Evolutionary conservation across 768 basidiomycete genomes (phyloP), one percentile per base, ranked within the genome.

Genomic region (Atractiella rhizophila): DNA sequence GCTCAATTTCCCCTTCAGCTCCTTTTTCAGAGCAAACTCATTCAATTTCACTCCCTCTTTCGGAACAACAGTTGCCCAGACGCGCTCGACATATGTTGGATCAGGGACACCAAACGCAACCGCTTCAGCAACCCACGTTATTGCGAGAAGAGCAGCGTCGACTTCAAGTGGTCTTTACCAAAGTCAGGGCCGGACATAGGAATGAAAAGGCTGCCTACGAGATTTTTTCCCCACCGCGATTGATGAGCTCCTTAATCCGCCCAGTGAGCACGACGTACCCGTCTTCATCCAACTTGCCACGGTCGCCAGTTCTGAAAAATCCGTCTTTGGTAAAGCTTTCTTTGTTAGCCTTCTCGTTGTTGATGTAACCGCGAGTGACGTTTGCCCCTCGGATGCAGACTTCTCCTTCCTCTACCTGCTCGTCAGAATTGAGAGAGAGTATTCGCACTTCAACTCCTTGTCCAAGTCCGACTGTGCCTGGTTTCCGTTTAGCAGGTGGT

Each of bases 151-250:
- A 4, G 70, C 70, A 40, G 69, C 66, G 55, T 73, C 70, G 19
- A 73, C 57, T 55, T 73, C 69, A 43, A 71, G 66, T 1, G 70
- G 70, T 4, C 66, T 68, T n/a, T n/a, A n/a, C n/a, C n/a, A n/a
- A n/a, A n/a, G n/a, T n/a, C n/a, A n/a, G n/a, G n/a, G n/a, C n/a
- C n/a, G n/a, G n/a, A n/a, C n/a, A n/a, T n/a, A n/a, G n/a, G n/a
- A n/a, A n/a, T n/a, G n/a, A n/a, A n/a, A n/a, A n/a, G n/a, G n/a
- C n/a, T n/a, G n/a, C n/a, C n/a, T n/a, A n/a, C n/a, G n/a, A n/a
- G 30, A 70, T 64, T 38, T 70, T 69, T 56, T 71, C 69, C 7
- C 70, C 70, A 15, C 69, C 70, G 48, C 67, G 65, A 29, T 42
- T 44, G 19, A 39, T 35, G 8, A 39, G 19, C 38, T 39, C 38